These are phyloP conservation scores for Xylariales sp. DNA, from an alignment of 2,329 filamentous ascomycete genomes.

Conservation along the genomic window DNA sequence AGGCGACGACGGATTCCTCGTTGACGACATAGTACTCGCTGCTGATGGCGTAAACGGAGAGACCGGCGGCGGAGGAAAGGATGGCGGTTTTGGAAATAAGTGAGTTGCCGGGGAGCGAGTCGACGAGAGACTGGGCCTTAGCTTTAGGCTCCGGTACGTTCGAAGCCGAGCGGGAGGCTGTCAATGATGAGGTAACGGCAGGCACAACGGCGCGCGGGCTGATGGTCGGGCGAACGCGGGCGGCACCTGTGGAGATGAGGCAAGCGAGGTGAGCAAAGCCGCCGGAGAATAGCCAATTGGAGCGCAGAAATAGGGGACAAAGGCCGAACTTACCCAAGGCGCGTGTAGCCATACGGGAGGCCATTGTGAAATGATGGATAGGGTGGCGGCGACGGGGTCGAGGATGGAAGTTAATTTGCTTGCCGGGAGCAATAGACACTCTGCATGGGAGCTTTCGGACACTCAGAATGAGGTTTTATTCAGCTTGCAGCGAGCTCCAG, in stretches of 20 bases:
- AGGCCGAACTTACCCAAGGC: slow-evolving; percentile 80
- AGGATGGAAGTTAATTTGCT: slow-evolving; percentile 55
- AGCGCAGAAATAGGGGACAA: background rate
- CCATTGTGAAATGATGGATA: slow-evolving; percentile 80
- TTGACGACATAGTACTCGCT: slow-evolving; percentile 99
- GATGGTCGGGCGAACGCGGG: slow-evolving; percentile 87
- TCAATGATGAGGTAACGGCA: slow-evolving; percentile 63
- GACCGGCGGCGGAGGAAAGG: slow-evolving; percentile 89
- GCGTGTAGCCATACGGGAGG: slow-evolving; percentile 95
- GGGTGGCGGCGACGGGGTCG: slow-evolving; percentile 58
- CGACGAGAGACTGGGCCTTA: slow-evolving; percentile 95
- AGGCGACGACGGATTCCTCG: slow-evolving; percentile 95
- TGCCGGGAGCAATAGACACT: slow-evolving; percentile 49
- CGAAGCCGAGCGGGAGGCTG: slow-evolving; percentile 76
- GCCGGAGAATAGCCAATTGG: slow-evolving; percentile 27
- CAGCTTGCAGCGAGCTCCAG: slow-evolving; percentile 40
- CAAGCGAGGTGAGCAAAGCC: slow-evolving; percentile 46
- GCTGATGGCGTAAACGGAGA: slow-evolving; percentile 95
- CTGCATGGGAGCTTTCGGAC: slow-evolving; percentile 41
- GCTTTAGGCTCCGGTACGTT: slow-evolving; percentile 92
- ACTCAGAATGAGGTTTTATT: slow-evolving; percentile 53
- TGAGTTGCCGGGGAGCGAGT: slow-evolving; percentile 91
- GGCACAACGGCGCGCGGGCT: slow-evolving; percentile 61
- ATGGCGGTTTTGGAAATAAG: slow-evolving; percentile 96
- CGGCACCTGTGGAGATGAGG: slow-evolving; percentile 73